Base-by-base conservation (phyloP, 2,329 filamentous ascomycete genomes). In the Stachybotrys chlorohalonatus region DNA sequence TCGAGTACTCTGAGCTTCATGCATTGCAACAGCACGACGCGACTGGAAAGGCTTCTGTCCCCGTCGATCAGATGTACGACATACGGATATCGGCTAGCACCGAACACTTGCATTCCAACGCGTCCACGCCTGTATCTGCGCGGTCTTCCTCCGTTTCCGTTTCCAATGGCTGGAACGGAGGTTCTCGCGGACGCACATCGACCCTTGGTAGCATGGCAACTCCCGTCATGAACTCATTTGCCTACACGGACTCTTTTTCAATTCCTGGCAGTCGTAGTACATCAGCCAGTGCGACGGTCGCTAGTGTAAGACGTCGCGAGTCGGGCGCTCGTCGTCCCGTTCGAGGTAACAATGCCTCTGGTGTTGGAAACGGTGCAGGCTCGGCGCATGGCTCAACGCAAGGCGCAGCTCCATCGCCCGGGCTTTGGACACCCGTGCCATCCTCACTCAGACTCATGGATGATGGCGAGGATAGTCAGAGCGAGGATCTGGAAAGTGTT, bases 11-110 rank as follows among this genome's bases (percentile, higher is more conserved):
- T 9, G 55, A 63, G 45, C 69, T 65, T 51, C 70, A 66, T 45
- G 57, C 70, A 36, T 56, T 65, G 36, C 64, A 62, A 5, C 59
- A 59, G 11, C 54, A 54, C 4, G 60, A 65, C 11, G 59, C 63
- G 48, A 54, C 62, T 16, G 56, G 57, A 32, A 61, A 63, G 50
- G 59, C 60, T 57, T 57, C 71, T 67, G 68, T 80, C 57, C 70
- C 73, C 0, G 73, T 85, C 5, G 76, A 83, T 51, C 76, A 86
- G 16, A 75, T 83, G 54, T 93, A 90, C 65, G 87, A 92, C 56
- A 81, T 93, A 61, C 84, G 83, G 59, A 70, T 92, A 13, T 79
- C 87, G n/a, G 87, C 87, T 32, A 90, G 83, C 54, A 86, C 84
- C 0, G 88, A 92, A 36, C 89, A 94, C 64, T 72, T 93, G 3